Base-by-base conservation (phyloP, 2,329 filamentous ascomycete genomes). In the Ceratocystis eucalypticola region DNA sequence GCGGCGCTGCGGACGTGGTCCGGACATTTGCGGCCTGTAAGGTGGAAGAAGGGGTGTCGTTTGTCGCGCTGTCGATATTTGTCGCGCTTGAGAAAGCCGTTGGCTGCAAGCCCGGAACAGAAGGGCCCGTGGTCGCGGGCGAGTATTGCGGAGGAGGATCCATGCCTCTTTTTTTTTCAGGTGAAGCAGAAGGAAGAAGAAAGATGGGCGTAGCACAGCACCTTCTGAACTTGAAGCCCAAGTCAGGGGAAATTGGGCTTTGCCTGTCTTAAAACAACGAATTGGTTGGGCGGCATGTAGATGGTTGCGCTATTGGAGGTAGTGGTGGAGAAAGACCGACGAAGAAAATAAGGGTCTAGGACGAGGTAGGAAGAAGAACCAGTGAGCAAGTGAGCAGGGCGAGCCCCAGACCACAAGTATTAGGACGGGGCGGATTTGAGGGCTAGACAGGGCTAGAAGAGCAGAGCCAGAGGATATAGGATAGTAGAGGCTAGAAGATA, bases 101-200 rank as follows among this genome's bases (percentile, higher is more conserved):
- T 30, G 61, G 17, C 1, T 28, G 17, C 28, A 30, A 30, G n/a
- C 22, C 41, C 17, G 61, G 8, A 17, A 48, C 61, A n/a, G 50
- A 25, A 7, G 62, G 46, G 25, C 45, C 48, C 50, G 63, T 44
- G 4, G 61, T 53, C 8, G 65, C 57, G 30, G 65, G 57, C 57
- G 65, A 66, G 46, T 66, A 66, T 12, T 57, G 65, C 57, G 65
- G 65, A n/a, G 65, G 65, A 33, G 65, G 65, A 46, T 66, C 65
- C 65, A 66, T 66, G 17, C 5, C 50, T 44, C 20, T 28, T 20
- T 30, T 28, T 41, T 25, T n/a, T 28, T 28, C 20, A 25, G 28
- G 7, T 45, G 17, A 33, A 45, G 55, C 30, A 3, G 53, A 17
- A 17, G n/a, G 28, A 33, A 30, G 53, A 12, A 33, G 28, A 17